A percentile compares a stretch with the other conserved stretches of the same genome.
Evolutionary conservation across 495 filamentous ascomycete genomes (phyloP).

Genomic region (Mytilinidion resinicola): DNA sequence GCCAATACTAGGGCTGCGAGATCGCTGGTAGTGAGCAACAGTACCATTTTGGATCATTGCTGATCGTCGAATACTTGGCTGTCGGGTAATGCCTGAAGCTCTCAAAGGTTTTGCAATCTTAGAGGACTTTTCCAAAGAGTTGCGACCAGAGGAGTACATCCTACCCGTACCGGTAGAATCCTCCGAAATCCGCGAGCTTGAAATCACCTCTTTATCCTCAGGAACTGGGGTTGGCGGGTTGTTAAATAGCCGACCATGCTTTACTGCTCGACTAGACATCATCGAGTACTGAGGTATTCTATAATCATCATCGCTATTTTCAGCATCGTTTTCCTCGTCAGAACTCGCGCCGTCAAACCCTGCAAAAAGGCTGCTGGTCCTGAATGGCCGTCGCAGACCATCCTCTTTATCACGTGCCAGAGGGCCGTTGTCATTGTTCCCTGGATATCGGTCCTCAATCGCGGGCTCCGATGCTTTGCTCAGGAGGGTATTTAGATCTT

Average conservation of each 20-base stretch:
- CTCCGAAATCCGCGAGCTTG: constrained; percentile 15
- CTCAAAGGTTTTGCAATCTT: constrained; percentile 26
- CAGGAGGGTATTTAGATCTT: constrained; percentile 11
- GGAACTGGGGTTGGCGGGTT: constrained; percentile 39
- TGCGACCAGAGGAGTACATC: constrained; percentile 13
- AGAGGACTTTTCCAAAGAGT: constrained; percentile 26
- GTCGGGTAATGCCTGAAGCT: constrained; percentile 19
- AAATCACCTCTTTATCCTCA: constrained; percentile 37
- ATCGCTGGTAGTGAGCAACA: constrained; percentile 58
- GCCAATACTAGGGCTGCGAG: constrained; percentile 69
- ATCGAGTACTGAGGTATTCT: constrained; percentile 10
- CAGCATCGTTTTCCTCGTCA: constrained; percentile 42
- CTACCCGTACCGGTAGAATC: constrained; percentile 15
- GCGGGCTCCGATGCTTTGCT: constrained; percentile 24
- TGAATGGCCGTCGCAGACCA: constrained; percentile 59
- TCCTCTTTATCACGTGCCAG: constrained; percentile 51
- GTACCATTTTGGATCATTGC: constrained; percentile 75
- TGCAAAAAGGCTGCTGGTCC: constrained; percentile 79
- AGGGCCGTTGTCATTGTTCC: constrained; percentile 78
- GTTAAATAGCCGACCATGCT: constrained; percentile 32
- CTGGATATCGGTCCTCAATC: constrained; percentile 63
- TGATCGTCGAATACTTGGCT: constrained; percentile 53
- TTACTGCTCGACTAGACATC: constrained; percentile 28
- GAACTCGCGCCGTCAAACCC: constrained; percentile 62
- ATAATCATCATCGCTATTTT: constrained; percentile 45